Evolutionary conservation across 306 rosid genomes (phyloP).

Genomic region (Nissolia schottii): DNA sequence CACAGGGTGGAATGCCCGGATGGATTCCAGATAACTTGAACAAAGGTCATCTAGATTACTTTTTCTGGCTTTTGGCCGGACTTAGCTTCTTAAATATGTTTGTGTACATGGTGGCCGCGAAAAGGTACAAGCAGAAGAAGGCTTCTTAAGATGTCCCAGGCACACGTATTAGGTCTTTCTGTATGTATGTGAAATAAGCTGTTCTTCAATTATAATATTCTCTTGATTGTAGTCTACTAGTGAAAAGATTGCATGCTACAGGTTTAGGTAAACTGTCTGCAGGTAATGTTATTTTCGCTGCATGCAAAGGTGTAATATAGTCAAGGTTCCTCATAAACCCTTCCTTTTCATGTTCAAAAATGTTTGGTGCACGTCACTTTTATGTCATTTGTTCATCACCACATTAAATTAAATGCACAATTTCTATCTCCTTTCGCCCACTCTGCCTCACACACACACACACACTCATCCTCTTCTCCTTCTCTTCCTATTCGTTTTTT

Average conservation of each 20-base stretch:
- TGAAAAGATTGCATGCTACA: not conserved
- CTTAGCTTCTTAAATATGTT: conserved; percentile 72
- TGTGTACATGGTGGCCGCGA: conserved; percentile 56
- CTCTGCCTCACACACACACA: too few species aligned
- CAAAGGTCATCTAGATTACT: conserved; percentile 74
- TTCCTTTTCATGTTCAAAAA: not conserved
- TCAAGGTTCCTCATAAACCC: not conserved
- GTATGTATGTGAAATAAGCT: conserved; percentile 8
- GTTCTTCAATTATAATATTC: conserved; percentile 2
- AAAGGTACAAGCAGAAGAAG: conserved; percentile 64
- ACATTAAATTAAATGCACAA: too few species aligned
- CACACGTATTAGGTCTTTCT: not conserved
- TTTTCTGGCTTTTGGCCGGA: conserved; percentile 87
- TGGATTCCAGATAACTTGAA: conserved; percentile 94
- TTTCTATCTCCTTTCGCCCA: too few species aligned
- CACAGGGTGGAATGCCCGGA: conserved; percentile 55
- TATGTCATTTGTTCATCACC: too few species aligned
- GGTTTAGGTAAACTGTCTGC: not conserved
- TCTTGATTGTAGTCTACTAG: not conserved
- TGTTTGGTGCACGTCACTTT: too few species aligned
- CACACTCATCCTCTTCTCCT: too few species aligned
- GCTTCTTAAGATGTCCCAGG: conserved; percentile 41
- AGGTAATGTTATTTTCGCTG: not conserved
- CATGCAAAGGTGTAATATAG: not conserved
- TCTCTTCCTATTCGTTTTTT: too few species aligned